Base-by-base conservation (phyloP, 345 rosid species). In the Populus alba region DNA sequence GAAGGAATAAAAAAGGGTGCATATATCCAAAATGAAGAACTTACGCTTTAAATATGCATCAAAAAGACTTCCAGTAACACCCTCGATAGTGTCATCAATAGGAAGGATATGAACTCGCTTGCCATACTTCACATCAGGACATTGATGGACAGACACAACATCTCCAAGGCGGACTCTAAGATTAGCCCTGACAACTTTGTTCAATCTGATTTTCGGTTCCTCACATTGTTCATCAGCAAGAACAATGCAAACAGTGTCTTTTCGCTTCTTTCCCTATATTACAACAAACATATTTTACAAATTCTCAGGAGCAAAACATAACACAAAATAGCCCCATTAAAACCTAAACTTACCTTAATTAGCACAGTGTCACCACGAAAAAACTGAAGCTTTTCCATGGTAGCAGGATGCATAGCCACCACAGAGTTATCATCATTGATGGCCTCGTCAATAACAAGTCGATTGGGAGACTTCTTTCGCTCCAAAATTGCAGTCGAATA, bases 361-460 rank as follows among this genome's bases (percentile, higher is more conserved):
- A 84, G 71, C 29, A 84, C 74, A 23, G 84, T 72, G 37, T 84
- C 86, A 33, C 86, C 80, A 66, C 75, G 31, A 63, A 81, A 84
- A 77, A 84, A 53, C 41, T 81, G 80, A 75, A 84, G 86, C 75
- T 53, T 84, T 16, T 84, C 87, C 84, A 84, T 84, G 31, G 87
- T 75, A 6, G 39, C 27, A 69, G 87, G 84, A 51, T 84, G 82
- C 80, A 84, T 63, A 35, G 77, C 27, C 33, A 78, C 79, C 47
- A 72, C 70, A 33, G 84, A 84, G 65, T 84, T 84, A 25, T 84
- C 86, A 81, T 84, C 82, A 25, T 67, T 78, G 25, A 75, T 41
- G 8, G 84, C 81, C 41, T 84, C 86, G 57, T 81, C 86, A 68
- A 84, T 84, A 12, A 81, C 55, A 67, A 84, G 84, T 22, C 82